Evolutionary conservation across 495 filamentous ascomycete species (phyloP).

Genomic region (Talaromyces thailandensis): DNA sequence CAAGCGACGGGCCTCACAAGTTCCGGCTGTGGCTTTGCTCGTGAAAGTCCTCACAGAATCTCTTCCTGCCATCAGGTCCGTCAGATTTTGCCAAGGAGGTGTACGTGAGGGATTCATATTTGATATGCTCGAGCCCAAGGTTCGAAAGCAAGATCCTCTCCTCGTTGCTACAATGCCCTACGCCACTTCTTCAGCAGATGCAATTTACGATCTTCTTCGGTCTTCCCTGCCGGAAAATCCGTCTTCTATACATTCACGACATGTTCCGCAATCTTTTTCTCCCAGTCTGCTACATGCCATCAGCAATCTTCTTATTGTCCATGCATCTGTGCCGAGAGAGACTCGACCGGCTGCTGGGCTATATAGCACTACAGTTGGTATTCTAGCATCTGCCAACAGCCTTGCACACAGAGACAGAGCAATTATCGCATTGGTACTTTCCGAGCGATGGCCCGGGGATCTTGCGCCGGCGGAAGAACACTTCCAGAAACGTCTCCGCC

Average conservation of each 20-base stretch:
- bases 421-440: conserved; percentile 62
- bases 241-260: conserved; percentile 12
- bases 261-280: conserved; percentile 30
- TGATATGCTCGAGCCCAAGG: conserved; percentile 46
- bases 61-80: conserved; percentile 60
- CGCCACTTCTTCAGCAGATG: conserved; percentile 30
- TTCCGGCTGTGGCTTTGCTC: conserved; percentile 74
- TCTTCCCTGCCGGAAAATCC: conserved; percentile 28
- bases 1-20: conserved; percentile 67
- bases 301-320: conserved; percentile 46
- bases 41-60: conserved; percentile 62
- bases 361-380: conserved; percentile 60
- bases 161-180: conserved; percentile 46
- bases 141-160: conserved; percentile 59
- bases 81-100: conserved; percentile 77
- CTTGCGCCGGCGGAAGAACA: conserved; percentile 44
- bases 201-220: conserved; percentile 33
- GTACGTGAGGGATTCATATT: conserved; percentile 78
- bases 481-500: conserved; percentile 36
- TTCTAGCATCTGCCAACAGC: conserved; percentile 58
- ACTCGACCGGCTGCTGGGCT: conserved; percentile 57
- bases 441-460: conserved; percentile 65
- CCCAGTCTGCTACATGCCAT: conserved; percentile 39
- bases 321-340: conserved; percentile 37
- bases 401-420: conserved; percentile 64